Evolutionary conservation across 2,329 filamentous ascomycete species (phyloP).

Genomic region (Monosporascus sp.): DNA sequence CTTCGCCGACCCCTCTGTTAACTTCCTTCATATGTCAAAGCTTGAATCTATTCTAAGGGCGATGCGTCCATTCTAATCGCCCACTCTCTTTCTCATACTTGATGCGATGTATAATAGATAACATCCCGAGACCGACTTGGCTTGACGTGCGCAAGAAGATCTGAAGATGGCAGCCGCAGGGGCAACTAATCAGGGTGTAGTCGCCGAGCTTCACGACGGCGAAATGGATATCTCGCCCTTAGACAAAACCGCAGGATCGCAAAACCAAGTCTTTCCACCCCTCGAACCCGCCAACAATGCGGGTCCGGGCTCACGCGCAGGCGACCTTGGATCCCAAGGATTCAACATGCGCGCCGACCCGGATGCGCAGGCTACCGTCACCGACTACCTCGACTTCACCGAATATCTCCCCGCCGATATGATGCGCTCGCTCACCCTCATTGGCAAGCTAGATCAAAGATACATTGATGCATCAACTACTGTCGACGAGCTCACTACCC

Average conservation of each 20-base stretch:
- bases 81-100: no score
- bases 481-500: constrained; percentile 51
- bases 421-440: constrained; percentile 58
- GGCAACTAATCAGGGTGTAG: not conserved
- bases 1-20: no score
- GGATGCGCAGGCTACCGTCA: constrained; percentile 64
- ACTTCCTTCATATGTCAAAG: no score
- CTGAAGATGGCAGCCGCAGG: constrained; percentile 2
- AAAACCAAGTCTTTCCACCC: constrained; percentile 26
- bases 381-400: constrained; percentile 65
- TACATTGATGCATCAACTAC: constrained; percentile 51
- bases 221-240: constrained; percentile 25
- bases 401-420: constrained; percentile 66
- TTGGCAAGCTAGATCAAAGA: constrained; percentile 57
- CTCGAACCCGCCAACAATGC: constrained; percentile 27
- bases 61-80: no score
- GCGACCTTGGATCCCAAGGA: constrained; percentile 31
- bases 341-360: constrained; percentile 54
- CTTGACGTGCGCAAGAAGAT: not conserved
- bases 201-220: constrained; percentile 16
- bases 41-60: no score
- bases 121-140: not conserved
- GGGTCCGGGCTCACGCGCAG: not conserved
- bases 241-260: constrained; percentile 25
- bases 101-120: not conserved